A percentile compares a stretch with the other conserved stretches of the same genome.
These are phyloP conservation scores for Ustilago xerochloae DNA, from an alignment of 1,284 basidiomycete genomes.

Conservation along the genomic window DNA sequence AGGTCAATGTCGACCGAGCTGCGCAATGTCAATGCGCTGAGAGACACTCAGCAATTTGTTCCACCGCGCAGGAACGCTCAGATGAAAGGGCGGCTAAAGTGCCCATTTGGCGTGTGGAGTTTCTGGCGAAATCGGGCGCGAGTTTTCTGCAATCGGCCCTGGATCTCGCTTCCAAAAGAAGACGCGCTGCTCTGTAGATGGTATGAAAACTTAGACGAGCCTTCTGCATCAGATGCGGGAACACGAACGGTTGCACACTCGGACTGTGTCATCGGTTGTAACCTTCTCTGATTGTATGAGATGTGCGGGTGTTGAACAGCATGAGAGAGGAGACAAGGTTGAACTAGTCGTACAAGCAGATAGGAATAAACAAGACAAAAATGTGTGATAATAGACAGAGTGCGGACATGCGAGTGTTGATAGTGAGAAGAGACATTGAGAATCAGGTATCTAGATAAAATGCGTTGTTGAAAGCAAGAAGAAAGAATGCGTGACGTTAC, in stretches of 20 bases:
- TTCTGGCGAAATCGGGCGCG: not conserved
- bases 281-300: conserved; percentile 33
- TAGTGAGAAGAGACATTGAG: conserved; percentile 8
- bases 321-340: conserved; percentile 50
- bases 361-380: not conserved
- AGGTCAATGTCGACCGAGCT: conserved; percentile 24
- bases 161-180: not conserved
- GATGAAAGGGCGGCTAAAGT: not conserved
- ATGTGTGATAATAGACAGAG: conserved; percentile 8
- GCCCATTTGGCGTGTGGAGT: conserved; percentile 13
- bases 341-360: conserved; percentile 54
- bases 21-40: conserved; percentile 24
- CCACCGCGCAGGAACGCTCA: not conserved
- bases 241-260: no score
- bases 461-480: conserved; percentile 54
- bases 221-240: no score
- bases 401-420: conserved; percentile 19
- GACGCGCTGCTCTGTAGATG: not conserved
- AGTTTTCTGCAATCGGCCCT: not conserved
- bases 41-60: not conserved
- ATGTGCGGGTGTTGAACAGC: conserved; percentile 51
- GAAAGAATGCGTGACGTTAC: conserved; percentile 44
- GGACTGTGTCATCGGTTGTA: no score
- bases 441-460: conserved; percentile 29
- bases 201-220: no score